phyloP scores from a whole-genome alignment of 2,329 filamentous ascomycete genomes.

The Sarocladium brachiariae region DNA sequence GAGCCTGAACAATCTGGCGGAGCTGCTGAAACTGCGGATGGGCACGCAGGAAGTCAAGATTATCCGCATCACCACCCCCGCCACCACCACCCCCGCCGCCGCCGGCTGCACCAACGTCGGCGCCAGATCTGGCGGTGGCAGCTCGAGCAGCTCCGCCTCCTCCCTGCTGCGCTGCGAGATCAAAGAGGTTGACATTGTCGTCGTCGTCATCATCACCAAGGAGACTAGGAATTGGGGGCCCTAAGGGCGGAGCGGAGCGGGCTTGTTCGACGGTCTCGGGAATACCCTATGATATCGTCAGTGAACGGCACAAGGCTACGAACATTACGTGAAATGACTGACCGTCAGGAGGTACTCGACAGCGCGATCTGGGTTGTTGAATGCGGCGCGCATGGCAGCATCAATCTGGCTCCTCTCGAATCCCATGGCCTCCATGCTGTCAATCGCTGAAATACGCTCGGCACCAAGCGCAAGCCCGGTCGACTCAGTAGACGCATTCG shows the following conservation, averaged over 20 bases:
- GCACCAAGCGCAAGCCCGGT: constrained; percentile 82
- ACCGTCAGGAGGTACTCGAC: constrained; percentile 92
- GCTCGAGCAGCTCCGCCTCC: constrained; percentile 34
- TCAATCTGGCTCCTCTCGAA: constrained; percentile 86
- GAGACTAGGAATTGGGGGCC: constrained; percentile 20
- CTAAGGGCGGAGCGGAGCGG: constrained; percentile 46
- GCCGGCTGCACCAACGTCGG: constrained; percentile 44
- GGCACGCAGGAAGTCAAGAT: constrained; percentile 87
- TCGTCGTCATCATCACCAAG: constrained; percentile 48
- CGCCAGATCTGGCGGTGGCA: constrained; percentile 39
- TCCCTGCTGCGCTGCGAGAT: constrained; percentile 74
- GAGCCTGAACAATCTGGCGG: constrained; percentile 92
- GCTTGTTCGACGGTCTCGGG: constrained; percentile 76
- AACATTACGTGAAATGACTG: constrained; percentile 28
- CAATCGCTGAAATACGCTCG: constrained; percentile 73
- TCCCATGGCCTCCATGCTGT: constrained; percentile 96
- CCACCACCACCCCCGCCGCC: constrained; percentile 45
- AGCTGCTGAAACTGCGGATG: constrained; percentile 98
- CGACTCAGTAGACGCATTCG: constrained; percentile 37
- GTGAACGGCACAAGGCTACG: background rate
- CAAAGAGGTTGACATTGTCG: constrained; percentile 80
- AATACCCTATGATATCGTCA: constrained; percentile 60
- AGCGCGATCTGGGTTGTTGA: constrained; percentile 92
- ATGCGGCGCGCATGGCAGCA: constrained; percentile 90
- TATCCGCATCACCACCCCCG: constrained; percentile 54